Conservation (phyloP, 2,329 filamentous ascomycete genomes). For the Colletotrichum navitas region DNA sequence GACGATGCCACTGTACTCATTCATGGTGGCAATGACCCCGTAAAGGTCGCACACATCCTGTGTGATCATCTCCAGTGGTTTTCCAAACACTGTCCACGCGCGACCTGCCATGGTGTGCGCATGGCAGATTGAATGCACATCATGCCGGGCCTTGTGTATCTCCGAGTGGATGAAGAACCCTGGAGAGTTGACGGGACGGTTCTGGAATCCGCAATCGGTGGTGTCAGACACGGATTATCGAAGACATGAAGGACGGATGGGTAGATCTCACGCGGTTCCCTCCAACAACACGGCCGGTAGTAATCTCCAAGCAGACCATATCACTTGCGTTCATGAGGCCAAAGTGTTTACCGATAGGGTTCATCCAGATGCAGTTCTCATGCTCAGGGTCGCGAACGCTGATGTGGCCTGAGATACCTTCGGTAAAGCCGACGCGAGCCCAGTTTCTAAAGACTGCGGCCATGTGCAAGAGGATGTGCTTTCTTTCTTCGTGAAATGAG, state of each 20-base stretch:
- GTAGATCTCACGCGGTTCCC: conserved; percentile 61
- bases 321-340: conserved; percentile 74
- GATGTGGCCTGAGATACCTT: conserved; percentile 67
- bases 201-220: conserved; percentile 46
- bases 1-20: conserved; percentile 67
- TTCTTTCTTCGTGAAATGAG: conserved; percentile 61
- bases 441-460: conserved; percentile 65
- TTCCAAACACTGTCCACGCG: conserved; percentile 75
- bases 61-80: conserved; percentile 77
- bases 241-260: too few relatives aligned
- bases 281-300: conserved; percentile 70
- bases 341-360: conserved; percentile 77
- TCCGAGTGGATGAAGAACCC: conserved; percentile 79
- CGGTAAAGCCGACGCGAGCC: conserved; percentile 49
- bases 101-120: conserved; percentile 75
- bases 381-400: conserved; percentile 75
- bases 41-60: conserved; percentile 73
- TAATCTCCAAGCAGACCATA: conserved; percentile 73
- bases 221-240: too few relatives aligned
- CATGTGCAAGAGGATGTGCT: conserved; percentile 75
- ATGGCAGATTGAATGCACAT: conserved; percentile 77
- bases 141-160: conserved; percentile 73
- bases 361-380: conserved; percentile 75
- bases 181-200: conserved; percentile 72
- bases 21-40: conserved; percentile 65